Percentiles rank a stretch among this genome's conserved stretches.
These are phyloP conservation scores for Talaromyces trachyspermus DNA, from an alignment of 495 filamentous ascomycete species.

Conservation along the genomic window DNA sequence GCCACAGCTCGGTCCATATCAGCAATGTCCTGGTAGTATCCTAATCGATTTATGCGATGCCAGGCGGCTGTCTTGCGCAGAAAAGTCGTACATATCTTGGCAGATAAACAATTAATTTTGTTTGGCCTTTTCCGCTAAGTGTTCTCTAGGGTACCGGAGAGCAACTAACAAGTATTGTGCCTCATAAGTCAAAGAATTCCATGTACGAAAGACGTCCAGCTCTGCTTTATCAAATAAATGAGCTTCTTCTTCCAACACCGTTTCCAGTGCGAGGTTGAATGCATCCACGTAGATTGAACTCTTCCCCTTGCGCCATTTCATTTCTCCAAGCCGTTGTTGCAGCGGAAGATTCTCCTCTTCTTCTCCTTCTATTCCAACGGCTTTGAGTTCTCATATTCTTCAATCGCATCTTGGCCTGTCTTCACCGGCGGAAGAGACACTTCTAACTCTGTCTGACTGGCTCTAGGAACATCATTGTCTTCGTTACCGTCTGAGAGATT, in stretches of 20 bases:
- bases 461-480: constrained; percentile 2
- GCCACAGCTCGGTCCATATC: constrained; percentile 59
- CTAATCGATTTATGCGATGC: constrained; percentile 74
- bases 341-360: constrained; percentile 26
- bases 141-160: constrained; percentile 2
- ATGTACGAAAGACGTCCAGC: constrained; percentile 66
- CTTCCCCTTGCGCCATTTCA: constrained; percentile 53
- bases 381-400: constrained; percentile 66
- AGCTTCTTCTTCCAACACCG: constrained; percentile 80
- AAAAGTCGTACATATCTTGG: constrained; percentile 78
- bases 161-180: constrained; percentile 77
- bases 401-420: constrained; percentile 63
- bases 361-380: constrained; percentile 26
- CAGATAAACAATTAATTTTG: too few relatives aligned
- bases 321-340: constrained; percentile 43
- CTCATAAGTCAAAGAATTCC: constrained; percentile 71
- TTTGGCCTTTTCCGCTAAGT: not conserved
- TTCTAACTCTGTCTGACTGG: constrained; percentile 63
- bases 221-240: constrained; percentile 83
- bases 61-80: constrained; percentile 90
- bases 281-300: constrained; percentile 97
- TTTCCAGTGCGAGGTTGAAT: constrained; percentile 88
- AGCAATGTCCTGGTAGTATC: constrained; percentile 76
- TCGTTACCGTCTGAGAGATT: not conserved
- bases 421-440: constrained; percentile 62